phyloP scores from a whole-genome alignment of 2,329 filamentous ascomycete genomes.

The Ascochyta pisi region DNA sequence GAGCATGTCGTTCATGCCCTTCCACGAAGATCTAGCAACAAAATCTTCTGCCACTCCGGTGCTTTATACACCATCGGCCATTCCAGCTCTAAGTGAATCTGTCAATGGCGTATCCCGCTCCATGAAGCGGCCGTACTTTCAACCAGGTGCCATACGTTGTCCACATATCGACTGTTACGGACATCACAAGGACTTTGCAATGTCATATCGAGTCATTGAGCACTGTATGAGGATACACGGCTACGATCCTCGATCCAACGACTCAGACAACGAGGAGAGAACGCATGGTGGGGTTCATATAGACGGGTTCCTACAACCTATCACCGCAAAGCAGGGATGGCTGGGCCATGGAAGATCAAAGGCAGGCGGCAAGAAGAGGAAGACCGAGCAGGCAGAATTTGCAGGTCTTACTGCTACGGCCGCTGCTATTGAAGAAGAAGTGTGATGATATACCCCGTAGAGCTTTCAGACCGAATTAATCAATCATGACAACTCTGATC shows the following conservation, averaged over 20 bases:
- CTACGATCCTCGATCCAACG: conserved; percentile 49
- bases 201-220: conserved; percentile 44
- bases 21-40: conserved; percentile 53
- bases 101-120: background rate
- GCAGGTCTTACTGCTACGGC: background rate
- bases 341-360: conserved; percentile 33
- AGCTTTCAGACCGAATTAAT: background rate
- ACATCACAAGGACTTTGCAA: conserved; percentile 33
- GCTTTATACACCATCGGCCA: conserved; percentile 44
- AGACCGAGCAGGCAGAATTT: background rate
- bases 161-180: conserved; percentile 42
- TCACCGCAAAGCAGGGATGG: conserved; percentile 50
- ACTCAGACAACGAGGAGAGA: conserved; percentile 54
- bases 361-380: conserved; percentile 19
- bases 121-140: conserved; percentile 38
- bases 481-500: no score
- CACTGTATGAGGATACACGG: conserved; percentile 58
- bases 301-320: conserved; percentile 69
- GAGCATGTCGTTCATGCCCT: conserved; percentile 68
- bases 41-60: conserved; percentile 36
- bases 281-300: conserved; percentile 69
- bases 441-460: background rate
- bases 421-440: background rate
- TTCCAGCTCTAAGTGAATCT: conserved; percentile 22
- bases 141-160: conserved; percentile 36